phyloP scores from a whole-genome alignment of 768 basidiomycete species.

The Psilocybe tampanensis region DNA sequence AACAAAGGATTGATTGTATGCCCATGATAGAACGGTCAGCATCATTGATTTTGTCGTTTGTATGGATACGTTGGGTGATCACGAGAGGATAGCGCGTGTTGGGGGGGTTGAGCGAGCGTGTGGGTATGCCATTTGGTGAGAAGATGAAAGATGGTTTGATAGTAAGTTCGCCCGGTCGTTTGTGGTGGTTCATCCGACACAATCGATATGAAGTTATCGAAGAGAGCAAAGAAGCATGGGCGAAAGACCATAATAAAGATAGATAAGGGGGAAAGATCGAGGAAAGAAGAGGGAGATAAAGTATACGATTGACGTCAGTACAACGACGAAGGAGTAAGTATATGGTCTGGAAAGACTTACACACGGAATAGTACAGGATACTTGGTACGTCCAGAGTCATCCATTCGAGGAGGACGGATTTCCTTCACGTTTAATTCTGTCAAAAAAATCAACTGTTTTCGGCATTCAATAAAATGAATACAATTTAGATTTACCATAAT shows the following conservation, averaged over 20 bases:
- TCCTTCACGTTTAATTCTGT: conserved; percentile 89
- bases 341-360: conserved; percentile 38
- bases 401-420: conserved; percentile 90
- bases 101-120: neutral
- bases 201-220: neutral
- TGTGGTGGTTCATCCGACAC: conserved; percentile 1
- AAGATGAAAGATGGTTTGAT: neutral
- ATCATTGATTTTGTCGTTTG: neutral
- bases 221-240: neutral
- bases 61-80: neutral
- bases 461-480: neutral
- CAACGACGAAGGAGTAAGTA: neutral
- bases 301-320: neutral
- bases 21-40: neutral
- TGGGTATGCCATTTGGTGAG: neutral
- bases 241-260: neutral
- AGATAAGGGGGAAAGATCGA: neutral
- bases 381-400: conserved; percentile 92
- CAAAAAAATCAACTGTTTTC: neutral
- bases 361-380: conserved; percentile 94
- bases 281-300: neutral
- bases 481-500: conserved; percentile 59
- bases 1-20: neutral
- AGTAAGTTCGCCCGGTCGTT: neutral
- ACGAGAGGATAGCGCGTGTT: neutral